Evolutionary conservation across 805 yeast species (phyloP).

Genomic region (Metschnikowia proteae): DNA sequence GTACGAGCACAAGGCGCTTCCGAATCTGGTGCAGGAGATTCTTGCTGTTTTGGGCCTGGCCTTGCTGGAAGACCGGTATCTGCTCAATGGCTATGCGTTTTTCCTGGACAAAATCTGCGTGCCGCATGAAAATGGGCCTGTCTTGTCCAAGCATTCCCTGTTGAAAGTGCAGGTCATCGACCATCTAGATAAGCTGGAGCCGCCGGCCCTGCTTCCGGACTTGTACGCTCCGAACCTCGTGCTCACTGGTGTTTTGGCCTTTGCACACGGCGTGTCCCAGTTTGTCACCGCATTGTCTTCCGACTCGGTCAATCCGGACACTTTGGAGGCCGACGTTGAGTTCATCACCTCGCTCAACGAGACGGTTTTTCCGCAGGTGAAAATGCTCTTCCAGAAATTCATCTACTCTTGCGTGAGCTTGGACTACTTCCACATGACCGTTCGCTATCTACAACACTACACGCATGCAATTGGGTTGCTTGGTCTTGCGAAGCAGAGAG

Average conservation of each 20-base stretch:
- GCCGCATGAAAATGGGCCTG: slow-evolving; percentile 15
- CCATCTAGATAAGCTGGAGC: slow-evolving; percentile 72
- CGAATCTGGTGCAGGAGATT: slow-evolving; percentile 57
- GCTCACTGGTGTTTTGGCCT: slow-evolving; percentile 46
- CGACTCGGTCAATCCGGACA: slow-evolving; percentile 18
- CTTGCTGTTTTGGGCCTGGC: slow-evolving; percentile 28
- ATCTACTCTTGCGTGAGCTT: slow-evolving; percentile 66
- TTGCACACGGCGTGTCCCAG: slow-evolving; percentile 68
- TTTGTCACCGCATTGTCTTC: slow-evolving; percentile 43
- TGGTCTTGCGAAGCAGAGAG: slow-evolving; percentile 53
- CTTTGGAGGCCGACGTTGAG: slow-evolving; percentile 33
- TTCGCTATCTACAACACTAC: slow-evolving; percentile 73
- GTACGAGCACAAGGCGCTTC: slow-evolving; percentile 51
- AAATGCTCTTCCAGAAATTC: slow-evolving; percentile 33
- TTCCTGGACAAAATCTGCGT: slow-evolving; percentile 22
- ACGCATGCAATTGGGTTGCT: slow-evolving; percentile 81
- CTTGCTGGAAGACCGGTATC: slow-evolving; percentile 21
- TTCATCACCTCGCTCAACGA: slow-evolving; percentile 33
- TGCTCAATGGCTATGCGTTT: slow-evolving; percentile 20
- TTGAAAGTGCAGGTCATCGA: slow-evolving; percentile 62
- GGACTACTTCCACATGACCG: slow-evolving; percentile 61
- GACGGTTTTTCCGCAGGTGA: slow-evolving; percentile 24
- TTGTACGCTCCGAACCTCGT: slow-evolving; percentile 59
- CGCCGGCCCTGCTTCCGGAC: slow-evolving; percentile 60
- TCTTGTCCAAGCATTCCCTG: slow-evolving; percentile 42